Percentiles rank a stretch among this genome's conserved stretches.
phyloP scores from a whole-genome alignment of 2,329 filamentous ascomycete genomes.

The Clarireedia monteithiana region DNA sequence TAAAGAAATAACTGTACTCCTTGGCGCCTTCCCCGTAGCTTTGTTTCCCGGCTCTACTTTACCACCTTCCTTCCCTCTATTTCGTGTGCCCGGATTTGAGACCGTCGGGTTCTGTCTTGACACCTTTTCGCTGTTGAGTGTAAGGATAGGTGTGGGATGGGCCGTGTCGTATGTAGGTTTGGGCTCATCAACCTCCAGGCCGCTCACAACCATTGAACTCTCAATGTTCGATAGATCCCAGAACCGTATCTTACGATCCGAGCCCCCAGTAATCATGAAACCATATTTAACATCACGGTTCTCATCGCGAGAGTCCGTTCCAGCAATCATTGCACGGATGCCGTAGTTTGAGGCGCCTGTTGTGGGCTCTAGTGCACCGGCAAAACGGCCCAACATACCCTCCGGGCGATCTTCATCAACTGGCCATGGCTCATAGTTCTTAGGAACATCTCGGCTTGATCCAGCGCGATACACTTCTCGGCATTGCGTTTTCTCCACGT shows the following conservation, averaged over 20 bases:
- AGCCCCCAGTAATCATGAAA: constrained; percentile 80
- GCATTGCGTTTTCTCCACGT: constrained; percentile 82
- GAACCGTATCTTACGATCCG: constrained; percentile 85
- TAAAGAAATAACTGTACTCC: constrained; percentile 76
- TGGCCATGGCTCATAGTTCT: constrained; percentile 74
- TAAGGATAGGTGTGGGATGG: constrained; percentile 55
- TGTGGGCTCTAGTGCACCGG: constrained; percentile 60
- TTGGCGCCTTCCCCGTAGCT: constrained; percentile 43
- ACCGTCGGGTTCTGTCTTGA: constrained; percentile 24
- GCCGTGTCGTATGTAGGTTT: constrained; percentile 65
- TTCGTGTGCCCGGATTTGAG: constrained; percentile 25
- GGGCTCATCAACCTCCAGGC: constrained; percentile 60
- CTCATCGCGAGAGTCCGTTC: constrained; percentile 62
- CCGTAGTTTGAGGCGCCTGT: constrained; percentile 46
- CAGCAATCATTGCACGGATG: constrained; percentile 68
- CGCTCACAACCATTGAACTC: constrained; percentile 72
- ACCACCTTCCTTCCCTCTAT: constrained; percentile 14
- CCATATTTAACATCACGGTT: constrained; percentile 67
- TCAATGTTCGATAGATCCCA: constrained; percentile 83
- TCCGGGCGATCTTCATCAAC: constrained; percentile 86
- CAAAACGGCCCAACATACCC: constrained; percentile 79
- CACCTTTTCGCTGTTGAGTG: constrained; percentile 53
- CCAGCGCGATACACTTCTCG: constrained; percentile 75
- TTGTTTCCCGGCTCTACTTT: constrained; percentile 23
- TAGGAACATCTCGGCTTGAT: constrained; percentile 50